phyloP scores from a whole-genome alignment of 768 basidiomycete species.

The Mycena sanguinolenta region DNA sequence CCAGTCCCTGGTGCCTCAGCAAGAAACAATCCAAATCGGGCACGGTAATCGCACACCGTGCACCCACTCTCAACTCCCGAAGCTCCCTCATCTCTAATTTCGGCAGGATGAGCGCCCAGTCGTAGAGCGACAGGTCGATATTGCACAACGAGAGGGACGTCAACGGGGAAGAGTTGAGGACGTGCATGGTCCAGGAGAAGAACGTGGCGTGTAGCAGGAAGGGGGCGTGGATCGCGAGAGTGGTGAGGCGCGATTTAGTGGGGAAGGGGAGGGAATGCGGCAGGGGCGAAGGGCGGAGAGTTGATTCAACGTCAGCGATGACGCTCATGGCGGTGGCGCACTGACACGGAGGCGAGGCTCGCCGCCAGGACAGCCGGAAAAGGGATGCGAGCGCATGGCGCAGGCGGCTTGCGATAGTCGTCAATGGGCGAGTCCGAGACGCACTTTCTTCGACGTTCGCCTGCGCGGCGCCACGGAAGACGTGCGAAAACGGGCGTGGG shows the following conservation, averaged over 20 bases:
- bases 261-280: not conserved
- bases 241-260: not conserved
- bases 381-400: not conserved
- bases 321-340: not conserved
- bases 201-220: not conserved
- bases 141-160: not conserved
- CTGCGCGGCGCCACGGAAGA: too few relatives aligned
- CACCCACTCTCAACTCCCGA: too few relatives aligned
- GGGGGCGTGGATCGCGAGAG: not conserved
- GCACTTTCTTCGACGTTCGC: too few relatives aligned
- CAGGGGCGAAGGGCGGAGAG: not conserved
- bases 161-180: not conserved
- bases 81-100: too few relatives aligned
- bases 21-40: not conserved
- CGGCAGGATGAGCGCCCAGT: not conserved
- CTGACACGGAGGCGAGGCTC: too few relatives aligned
- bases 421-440: too few relatives aligned
- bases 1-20: not conserved
- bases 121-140: not conserved
- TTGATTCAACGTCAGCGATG: not conserved
- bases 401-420: not conserved
- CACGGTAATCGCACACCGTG: not conserved
- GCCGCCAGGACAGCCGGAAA: not conserved
- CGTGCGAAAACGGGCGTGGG: constrained; percentile 7
- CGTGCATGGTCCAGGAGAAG: not conserved